phyloP scores from a whole-genome alignment of 345 rosid genomes.

The Sisymbrium irio region DNA sequence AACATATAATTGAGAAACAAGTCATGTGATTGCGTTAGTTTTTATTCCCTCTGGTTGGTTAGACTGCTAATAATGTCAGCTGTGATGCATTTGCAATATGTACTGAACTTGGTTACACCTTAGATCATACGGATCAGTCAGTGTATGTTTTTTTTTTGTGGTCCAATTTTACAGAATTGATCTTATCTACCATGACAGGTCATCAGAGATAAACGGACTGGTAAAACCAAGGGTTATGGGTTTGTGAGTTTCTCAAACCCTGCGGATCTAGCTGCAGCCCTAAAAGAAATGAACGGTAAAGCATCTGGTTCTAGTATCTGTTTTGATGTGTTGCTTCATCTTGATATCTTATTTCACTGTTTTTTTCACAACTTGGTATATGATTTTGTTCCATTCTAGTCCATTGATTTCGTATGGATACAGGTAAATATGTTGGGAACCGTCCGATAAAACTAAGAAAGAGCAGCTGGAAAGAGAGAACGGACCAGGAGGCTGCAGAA shows the following conservation, averaged over 20 bases:
- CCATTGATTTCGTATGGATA: conserved; percentile 1
- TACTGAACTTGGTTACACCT: conserved; percentile 2
- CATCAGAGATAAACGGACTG: conserved; percentile 92
- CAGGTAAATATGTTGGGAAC: conserved; percentile 98
- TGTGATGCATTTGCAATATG: neutral
- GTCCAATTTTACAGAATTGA: neutral
- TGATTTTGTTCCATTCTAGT: neutral
- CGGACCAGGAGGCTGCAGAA: conserved; percentile 63
- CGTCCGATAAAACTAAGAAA: conserved; percentile 90
- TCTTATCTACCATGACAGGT: conserved; percentile 48
- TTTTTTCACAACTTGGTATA: neutral
- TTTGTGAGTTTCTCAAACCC: conserved; percentile 93
- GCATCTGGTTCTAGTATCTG: neutral
- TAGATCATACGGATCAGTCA: neutral
- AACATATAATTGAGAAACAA: neutral
- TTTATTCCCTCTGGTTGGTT: conserved; percentile 1
- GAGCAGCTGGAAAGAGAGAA: conserved; percentile 98
- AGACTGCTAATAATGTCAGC: conserved; percentile 25
- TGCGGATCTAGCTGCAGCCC: conserved; percentile 83
- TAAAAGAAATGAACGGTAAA: conserved; percentile 94
- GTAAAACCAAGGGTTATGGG: conserved; percentile 98
- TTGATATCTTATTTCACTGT: neutral
- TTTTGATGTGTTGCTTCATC: conserved; percentile 6
- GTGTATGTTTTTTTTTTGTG: neutral
- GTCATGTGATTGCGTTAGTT: neutral